Evolutionary conservation across 2,329 filamentous ascomycete genomes (phyloP), one percentile per base, ranked within the genome.

Genomic region (Calonectria hongkongensis): DNA sequence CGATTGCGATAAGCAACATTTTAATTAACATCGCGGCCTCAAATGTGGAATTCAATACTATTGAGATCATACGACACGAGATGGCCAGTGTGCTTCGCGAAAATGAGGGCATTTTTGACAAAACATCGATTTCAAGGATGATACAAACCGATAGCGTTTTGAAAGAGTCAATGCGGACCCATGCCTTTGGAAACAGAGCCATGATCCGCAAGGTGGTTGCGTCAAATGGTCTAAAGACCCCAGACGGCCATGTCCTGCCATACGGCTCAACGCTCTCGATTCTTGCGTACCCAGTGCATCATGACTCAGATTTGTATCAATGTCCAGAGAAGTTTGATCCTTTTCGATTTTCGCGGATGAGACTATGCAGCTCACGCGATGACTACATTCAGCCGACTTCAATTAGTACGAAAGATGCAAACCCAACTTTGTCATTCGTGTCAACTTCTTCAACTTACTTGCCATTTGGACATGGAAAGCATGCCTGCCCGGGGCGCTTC

Each of bases 401-500:
- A 18, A 48, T 60, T 13, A 12, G 27, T 6, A 10, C 21, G 6
- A 66, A 65, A 47, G 21, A 62, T 25, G 33, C 25, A 4, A 51
- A 62, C n/a, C 39, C 65, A n/a, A 65, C 16, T 3, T 41, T 68
- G 66, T 56, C 66, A 7, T 73, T 73, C 50, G 66, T 73, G 21
- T 73, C 70, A 43, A 73, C 70, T 8, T 68, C 66, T 2, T n/a
- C 70, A 12, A 73, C 18, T 12, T 66, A 72, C 39, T 25, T 72
- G 10, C 70, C 70, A 2, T 72, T 72, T 56, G 70, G 70, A 12
- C 70, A 72, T 39, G 70, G 70, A 3, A 72, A 72, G 30, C 70
- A 72, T 39, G 70, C 70, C 28, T 72, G 70, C 16, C 70, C 70
- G 15, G 70, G 70, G 15, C 58, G 70, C 13, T 72, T 69, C 27